Conservation (phyloP, 139 green algal genomes). For the Asterochloris erici region DNA sequence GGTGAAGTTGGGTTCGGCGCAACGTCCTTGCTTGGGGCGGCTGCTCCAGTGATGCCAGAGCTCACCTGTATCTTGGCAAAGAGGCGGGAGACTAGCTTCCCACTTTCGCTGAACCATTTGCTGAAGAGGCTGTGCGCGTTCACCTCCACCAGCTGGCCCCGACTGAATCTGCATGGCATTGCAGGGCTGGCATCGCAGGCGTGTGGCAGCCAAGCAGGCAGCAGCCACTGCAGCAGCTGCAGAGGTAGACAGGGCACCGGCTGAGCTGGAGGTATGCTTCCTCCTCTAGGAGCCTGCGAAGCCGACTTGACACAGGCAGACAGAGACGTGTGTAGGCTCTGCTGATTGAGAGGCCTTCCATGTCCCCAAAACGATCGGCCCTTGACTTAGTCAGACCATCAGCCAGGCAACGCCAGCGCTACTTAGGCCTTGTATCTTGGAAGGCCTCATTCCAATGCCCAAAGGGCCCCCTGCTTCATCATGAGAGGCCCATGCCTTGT, state of each 20-base stretch:
- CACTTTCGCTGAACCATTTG: slow-evolving; percentile 93
- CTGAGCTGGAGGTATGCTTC: no score
- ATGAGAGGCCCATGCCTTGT: not conserved
- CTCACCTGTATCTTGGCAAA: slow-evolving; percentile 18
- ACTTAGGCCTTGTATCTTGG: not conserved
- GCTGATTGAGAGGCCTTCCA: not conserved
- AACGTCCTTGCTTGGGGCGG: not conserved
- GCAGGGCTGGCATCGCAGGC: slow-evolving; percentile 21
- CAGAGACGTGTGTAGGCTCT: not conserved
- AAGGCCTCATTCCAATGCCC: not conserved
- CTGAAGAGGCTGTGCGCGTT: slow-evolving; percentile 96
- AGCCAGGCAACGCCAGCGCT: no score
- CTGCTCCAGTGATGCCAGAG: not conserved
- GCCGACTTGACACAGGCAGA: not conserved
- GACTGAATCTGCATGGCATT: slow-evolving; percentile 57
- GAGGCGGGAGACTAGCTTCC: slow-evolving; percentile 44
- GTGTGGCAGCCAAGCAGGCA: not conserved
- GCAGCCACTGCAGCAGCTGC: no score
- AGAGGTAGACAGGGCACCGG: no score
- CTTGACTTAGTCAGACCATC: no score
- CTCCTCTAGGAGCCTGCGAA: no score
- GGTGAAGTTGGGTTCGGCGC: no score
- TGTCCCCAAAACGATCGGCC: no score
- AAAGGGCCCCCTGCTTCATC: not conserved
- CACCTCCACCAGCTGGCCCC: slow-evolving; percentile 82